Evolutionary conservation across 73 alveolate species (phyloP).

Genomic region (Halteria grandinella): DNA sequence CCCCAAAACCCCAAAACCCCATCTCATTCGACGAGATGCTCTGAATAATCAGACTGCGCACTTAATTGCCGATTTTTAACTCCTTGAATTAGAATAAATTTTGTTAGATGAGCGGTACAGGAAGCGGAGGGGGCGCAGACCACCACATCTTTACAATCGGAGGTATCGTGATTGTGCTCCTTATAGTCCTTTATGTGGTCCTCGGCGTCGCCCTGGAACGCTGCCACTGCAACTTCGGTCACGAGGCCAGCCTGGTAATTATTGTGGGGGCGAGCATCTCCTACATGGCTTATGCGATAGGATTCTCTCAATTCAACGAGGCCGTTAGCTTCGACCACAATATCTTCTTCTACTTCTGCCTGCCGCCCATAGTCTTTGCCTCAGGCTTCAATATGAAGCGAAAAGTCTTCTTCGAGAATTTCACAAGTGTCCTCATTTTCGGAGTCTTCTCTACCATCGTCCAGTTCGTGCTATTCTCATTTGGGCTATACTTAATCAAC

Average conservation of each 20-base stretch:
- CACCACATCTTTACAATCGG: not conserved
- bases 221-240: not conserved
- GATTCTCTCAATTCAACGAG: too few relatives aligned
- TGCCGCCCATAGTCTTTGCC: slow-evolving; percentile 83
- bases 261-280: too few relatives aligned
- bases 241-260: slow-evolving; percentile 36
- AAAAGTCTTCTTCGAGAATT: slow-evolving; percentile 87
- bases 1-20: too few relatives aligned
- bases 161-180: not conserved
- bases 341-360: slow-evolving; percentile 70
- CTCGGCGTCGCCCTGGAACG: slow-evolving; percentile 14
- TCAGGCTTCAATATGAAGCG: slow-evolving; percentile 85
- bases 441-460: slow-evolving; percentile 94
- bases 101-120: too few relatives aligned
- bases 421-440: slow-evolving; percentile 79
- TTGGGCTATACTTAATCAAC: too few relatives aligned
- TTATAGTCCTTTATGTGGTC: slow-evolving; percentile 4
- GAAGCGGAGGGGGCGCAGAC: too few relatives aligned
- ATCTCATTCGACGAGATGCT: too few relatives aligned
- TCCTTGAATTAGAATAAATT: too few relatives aligned
- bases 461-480: slow-evolving; percentile 80
- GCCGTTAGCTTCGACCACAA: not conserved
- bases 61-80: too few relatives aligned
- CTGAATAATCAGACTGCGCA: too few relatives aligned
- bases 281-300: too few relatives aligned